Evolutionary conservation across 1,284 basidiomycete species (phyloP).

Genomic region (Volvariella volvacea): DNA sequence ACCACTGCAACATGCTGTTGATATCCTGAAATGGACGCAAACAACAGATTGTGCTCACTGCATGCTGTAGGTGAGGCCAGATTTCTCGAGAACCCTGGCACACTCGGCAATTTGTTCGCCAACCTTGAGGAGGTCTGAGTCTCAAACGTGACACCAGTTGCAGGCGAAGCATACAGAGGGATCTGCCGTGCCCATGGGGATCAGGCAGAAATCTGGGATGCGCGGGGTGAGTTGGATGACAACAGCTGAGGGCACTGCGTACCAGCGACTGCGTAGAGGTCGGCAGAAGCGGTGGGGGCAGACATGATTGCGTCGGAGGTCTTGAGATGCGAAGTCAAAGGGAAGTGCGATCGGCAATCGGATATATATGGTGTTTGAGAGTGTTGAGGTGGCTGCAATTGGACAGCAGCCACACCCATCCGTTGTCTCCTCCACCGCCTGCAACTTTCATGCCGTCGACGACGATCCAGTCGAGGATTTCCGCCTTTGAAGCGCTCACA

Average conservation of each 20-base stretch:
- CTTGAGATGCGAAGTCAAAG: constrained; percentile 6
- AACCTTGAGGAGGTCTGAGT: constrained; percentile 32
- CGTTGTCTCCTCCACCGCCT: constrained; percentile 10
- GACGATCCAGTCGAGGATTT: constrained; percentile 51
- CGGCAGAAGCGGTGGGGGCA: constrained; percentile 12
- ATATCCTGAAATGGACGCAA: constrained; percentile 2
- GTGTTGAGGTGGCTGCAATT: background rate
- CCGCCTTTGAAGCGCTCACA: constrained; percentile 43
- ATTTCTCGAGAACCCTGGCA: constrained; percentile 73
- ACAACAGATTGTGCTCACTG: constrained; percentile 45
- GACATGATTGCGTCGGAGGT: no score
- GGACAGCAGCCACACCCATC: background rate
- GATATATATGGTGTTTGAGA: background rate
- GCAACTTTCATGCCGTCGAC: constrained; percentile 48
- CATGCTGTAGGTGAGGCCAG: constrained; percentile 80
- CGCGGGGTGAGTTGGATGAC: no score
- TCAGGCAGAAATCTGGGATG: constrained; percentile 84
- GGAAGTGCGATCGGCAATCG: background rate
- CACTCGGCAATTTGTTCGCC: constrained; percentile 74
- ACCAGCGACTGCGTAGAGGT: constrained; percentile 66
- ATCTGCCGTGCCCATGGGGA: constrained; percentile 71
- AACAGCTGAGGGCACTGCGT: no score
- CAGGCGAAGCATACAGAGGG: constrained; percentile 45
- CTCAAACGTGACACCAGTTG: constrained; percentile 4
- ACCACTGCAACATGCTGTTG: constrained; percentile 42